Evolutionary conservation across 106 monocot genomes (phyloP).

Genomic region (Chionographis japonica): DNA sequence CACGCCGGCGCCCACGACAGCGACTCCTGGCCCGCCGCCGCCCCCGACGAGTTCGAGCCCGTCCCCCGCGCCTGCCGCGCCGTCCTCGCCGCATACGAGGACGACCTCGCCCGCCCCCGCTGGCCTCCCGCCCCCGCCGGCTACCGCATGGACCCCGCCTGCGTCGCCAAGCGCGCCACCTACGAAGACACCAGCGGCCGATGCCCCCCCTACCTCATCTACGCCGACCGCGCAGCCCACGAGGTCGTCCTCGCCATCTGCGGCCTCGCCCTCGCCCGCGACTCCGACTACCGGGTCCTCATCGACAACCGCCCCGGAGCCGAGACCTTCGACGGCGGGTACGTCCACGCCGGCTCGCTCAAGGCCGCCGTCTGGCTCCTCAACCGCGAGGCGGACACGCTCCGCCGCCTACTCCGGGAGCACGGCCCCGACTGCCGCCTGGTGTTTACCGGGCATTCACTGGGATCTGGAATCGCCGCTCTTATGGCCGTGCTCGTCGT

Average conservation of each 20-base stretch:
- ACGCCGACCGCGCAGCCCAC: constrained; percentile 20
- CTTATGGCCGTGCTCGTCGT: constrained; percentile 41
- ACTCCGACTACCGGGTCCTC: constrained; percentile 50
- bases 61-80: constrained; percentile 49
- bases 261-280: constrained; percentile 45
- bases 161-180: constrained; percentile 24
- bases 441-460: constrained; percentile 50
- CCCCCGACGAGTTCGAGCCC: constrained; percentile 31
- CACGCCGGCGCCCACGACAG: constrained; percentile 48
- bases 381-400: constrained; percentile 17
- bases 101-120: constrained; percentile 34
- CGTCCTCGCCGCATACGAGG: constrained; percentile 51
- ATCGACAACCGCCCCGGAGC: constrained; percentile 47
- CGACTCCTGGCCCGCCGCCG: constrained; percentile 29
- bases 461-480: constrained; percentile 59
- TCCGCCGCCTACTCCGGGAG: constrained; percentile 19
- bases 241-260: constrained; percentile 62
- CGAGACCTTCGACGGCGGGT: constrained; percentile 48
- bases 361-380: constrained; percentile 54
- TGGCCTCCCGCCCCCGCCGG: constrained; percentile 30
- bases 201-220: constrained; percentile 48
- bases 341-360: constrained; percentile 61
- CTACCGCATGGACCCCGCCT: constrained; percentile 25
- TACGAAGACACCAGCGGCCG: constrained; percentile 33
- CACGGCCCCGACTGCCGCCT: constrained; percentile 25